Percentiles rank a stretch among this genome's conserved stretches.
Evolutionary conservation across 805 yeast species (phyloP).

Genomic region (Monosporozyma aerobia): DNA sequence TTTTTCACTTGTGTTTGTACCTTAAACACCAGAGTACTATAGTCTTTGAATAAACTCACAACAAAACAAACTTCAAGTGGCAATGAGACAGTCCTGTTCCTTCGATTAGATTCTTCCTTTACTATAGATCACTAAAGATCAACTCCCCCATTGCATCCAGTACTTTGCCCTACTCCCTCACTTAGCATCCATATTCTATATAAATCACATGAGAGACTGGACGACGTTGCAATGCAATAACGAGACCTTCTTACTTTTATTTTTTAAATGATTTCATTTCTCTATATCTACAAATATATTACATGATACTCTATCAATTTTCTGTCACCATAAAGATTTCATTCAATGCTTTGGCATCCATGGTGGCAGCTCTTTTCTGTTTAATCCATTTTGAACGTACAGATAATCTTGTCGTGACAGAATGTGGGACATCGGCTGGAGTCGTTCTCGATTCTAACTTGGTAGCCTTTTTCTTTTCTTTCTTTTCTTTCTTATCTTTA

Average conservation of each 20-base stretch:
- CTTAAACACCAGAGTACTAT: no score
- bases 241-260: background rate
- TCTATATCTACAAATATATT: background rate
- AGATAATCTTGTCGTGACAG: constrained; percentile 49
- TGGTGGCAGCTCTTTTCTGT: constrained; percentile 84
- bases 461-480: constrained; percentile 20
- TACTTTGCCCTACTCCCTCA: no score
- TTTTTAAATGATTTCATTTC: background rate
- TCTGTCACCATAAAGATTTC: constrained; percentile 85
- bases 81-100: no score
- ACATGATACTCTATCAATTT: constrained; percentile 2
- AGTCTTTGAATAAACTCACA: no score
- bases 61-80: no score
- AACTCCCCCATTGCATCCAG: no score
- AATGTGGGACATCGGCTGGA: constrained; percentile 19
- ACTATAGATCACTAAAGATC: no score
- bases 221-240: background rate
- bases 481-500: constrained; percentile 24
- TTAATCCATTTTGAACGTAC: constrained; percentile 81
- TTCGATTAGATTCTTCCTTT: no score
- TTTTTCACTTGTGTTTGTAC: background rate
- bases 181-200: background rate
- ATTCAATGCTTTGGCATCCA: constrained; percentile 80
- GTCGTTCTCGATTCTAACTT: constrained; percentile 19
- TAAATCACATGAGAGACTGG: background rate